Percentiles rank a stretch among this genome's conserved stretches.
These are phyloP conservation scores for Aspergillus sp. DNA, from an alignment of 2,329 filamentous ascomycete species.

Conservation along the genomic window DNA sequence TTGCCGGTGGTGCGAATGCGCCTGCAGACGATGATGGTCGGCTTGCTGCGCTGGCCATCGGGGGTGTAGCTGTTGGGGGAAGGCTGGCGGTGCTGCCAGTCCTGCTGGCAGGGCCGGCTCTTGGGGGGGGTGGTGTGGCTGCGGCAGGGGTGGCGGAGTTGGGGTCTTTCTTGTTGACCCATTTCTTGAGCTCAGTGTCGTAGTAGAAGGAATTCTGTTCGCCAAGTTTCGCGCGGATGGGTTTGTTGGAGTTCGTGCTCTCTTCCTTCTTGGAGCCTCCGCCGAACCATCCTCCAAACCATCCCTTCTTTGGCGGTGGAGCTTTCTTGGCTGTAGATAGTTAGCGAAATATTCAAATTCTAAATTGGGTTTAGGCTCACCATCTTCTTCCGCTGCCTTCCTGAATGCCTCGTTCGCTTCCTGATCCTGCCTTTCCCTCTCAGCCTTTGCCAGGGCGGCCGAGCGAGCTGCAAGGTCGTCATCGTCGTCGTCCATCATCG, in stretches of 20 bases:
- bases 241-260: constrained; percentile 35
- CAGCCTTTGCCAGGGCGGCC: constrained; percentile 50
- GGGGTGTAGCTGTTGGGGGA: constrained; percentile 36
- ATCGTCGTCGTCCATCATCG: constrained; percentile 72
- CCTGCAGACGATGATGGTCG: constrained; percentile 28
- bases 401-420: constrained; percentile 81
- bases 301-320: constrained; percentile 32
- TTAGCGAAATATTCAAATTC: not conserved
- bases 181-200: constrained; percentile 92
- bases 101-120: constrained; percentile 43
- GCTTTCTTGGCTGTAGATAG: constrained; percentile 30
- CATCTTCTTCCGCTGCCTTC: constrained; percentile 68
- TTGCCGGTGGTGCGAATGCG: constrained; percentile 15
- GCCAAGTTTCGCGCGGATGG: constrained; percentile 89
- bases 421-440: constrained; percentile 63
- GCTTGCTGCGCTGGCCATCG: constrained; percentile 17
- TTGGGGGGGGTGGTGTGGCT: constrained; percentile 74
- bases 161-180: constrained; percentile 92
- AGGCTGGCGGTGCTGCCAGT: constrained; percentile 50
- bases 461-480: constrained; percentile 55
- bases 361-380: too few relatives aligned
- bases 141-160: constrained; percentile 52
- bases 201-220: constrained; percentile 92
- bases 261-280: constrained; percentile 72
- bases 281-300: constrained; percentile 56